phyloP scores from a whole-genome alignment of 2,329 filamentous ascomycete genomes.

The Beauveria caledonica region DNA sequence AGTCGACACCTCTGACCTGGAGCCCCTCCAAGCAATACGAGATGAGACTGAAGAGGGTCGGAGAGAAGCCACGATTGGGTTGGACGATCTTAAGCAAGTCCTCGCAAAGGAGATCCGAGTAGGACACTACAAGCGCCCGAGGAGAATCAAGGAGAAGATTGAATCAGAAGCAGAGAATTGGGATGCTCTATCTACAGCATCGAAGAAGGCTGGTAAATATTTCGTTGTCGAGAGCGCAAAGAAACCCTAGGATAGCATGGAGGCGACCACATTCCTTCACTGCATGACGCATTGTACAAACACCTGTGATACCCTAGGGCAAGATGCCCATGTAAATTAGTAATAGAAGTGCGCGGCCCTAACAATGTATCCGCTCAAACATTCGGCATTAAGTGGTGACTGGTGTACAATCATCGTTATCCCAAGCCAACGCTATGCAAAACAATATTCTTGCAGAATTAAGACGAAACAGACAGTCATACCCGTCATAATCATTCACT shows the following conservation, averaged over 20 bases:
- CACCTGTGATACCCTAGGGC: slow-evolving; percentile 7
- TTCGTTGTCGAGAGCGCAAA: slow-evolving; percentile 66
- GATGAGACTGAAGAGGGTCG: slow-evolving; percentile 67
- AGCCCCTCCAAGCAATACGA: slow-evolving; percentile 68
- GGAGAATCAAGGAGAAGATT: slow-evolving; percentile 26
- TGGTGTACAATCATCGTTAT: too few species aligned
- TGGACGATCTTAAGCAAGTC: slow-evolving; percentile 47
- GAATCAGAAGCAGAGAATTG: slow-evolving; percentile 52
- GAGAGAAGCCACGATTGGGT: slow-evolving; percentile 48
- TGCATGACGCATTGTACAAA: neutral
- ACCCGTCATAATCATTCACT: neutral
- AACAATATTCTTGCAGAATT: neutral
- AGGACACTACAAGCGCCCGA: slow-evolving; percentile 44
- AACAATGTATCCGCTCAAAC: neutral
- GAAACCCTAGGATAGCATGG: slow-evolving; percentile 17
- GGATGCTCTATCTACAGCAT: slow-evolving; percentile 60
- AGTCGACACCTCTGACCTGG: slow-evolving; percentile 64
- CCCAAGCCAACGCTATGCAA: slow-evolving; percentile 5
- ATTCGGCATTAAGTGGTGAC: too few species aligned
- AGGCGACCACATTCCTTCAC: slow-evolving; percentile 7
- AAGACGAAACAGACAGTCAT: neutral
- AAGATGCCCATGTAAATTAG: neutral
- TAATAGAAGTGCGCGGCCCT: neutral
- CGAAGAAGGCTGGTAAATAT: slow-evolving; percentile 59
- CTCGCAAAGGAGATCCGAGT: slow-evolving; percentile 52